Base-by-base conservation (phyloP, 2,329 filamentous ascomycete species). In the Pleoardoris graminearum region DNA sequence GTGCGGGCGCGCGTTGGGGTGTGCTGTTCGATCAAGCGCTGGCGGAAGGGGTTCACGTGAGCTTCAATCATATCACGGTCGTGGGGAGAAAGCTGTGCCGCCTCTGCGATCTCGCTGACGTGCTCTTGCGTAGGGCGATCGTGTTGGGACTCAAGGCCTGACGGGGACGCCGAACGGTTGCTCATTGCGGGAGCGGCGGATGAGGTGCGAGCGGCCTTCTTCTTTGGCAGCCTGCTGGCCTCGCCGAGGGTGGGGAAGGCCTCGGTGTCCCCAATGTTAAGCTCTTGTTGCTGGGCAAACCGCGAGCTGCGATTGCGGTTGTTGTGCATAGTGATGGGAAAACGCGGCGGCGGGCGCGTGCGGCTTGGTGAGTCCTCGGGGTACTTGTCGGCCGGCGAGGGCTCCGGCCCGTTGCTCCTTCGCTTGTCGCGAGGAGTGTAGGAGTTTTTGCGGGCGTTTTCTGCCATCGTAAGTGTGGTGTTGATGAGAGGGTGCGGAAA, bases 331-430 rank as follows among this genome's bases (percentile, higher is more conserved):
- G 16, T n/a, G n/a, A n/a, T 33, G 19, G 36, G 17, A n/a, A 35
- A 33, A 19, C n/a, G 30, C 32, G 27, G 14, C 23, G 19, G 33
- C 3, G 22, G 17, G 10, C 21, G n/a, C 7, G 10, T 32, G 22
- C 19, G 46, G 7, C 16, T 21, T 21, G 38, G 21, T 2, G 63
- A 62, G 49, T 70, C 67, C 12, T 68, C 66, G 7, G 68, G 68
- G 33, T 68, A 70, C 45, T 69, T 66, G 36, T 70, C 68, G 3
- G 68, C 68, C 3, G 41, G 36, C 12, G 68, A 70, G 4, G 68
- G 62, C 50, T 61, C 53, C 4, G 68, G 68, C 0, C 68, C 68
- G 53, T 70, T 67, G 50, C 69, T 67, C 6, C 51, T 52, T 7
- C 66, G 64, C 46, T 59, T 68, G n/a, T 37, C 27, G 3, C 61